A percentile compares a stretch with the other conserved stretches of the same genome.
These are phyloP conservation scores for Orychophragmus violaceus DNA, from an alignment of 345 rosid species.

Conservation along the genomic window DNA sequence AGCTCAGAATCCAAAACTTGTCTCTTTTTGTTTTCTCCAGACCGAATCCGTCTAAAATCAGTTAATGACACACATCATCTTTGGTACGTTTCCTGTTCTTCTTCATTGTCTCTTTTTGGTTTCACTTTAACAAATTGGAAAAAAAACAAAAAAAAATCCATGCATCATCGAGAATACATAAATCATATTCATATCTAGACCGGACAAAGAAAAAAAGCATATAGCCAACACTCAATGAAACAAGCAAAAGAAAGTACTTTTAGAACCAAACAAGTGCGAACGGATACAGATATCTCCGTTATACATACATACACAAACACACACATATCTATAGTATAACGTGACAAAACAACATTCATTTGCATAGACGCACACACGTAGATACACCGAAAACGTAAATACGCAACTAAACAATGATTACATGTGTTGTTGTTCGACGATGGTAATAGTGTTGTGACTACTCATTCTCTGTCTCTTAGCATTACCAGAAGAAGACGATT, in stretches of 20 bases:
- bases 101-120: conserved; percentile 25
- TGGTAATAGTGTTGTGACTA: conserved; percentile 35
- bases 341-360: conserved; percentile 14
- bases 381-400: neutral
- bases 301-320: conserved; percentile 23
- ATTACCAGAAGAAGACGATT: conserved; percentile 64
- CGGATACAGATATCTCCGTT: conserved; percentile 27
- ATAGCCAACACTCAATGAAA: neutral
- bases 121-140: conserved; percentile 10
- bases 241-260: neutral
- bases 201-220: neutral
- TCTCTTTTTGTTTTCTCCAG: conserved; percentile 7
- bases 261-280: conserved; percentile 11
- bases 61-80: conserved; percentile 26
- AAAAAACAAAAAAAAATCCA: neutral
- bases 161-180: conserved; percentile 17
- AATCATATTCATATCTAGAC: neutral
- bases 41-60: conserved; percentile 17
- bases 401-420: neutral
- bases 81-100: conserved; percentile 24
- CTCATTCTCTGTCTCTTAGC: conserved; percentile 80
- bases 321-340: conserved; percentile 16
- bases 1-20: conserved; percentile 18
- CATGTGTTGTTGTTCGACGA: conserved; percentile 54
- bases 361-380: conserved; percentile 13